Conservation (phyloP, 176 grass and related monocot genomes). For the Bothriochloa decipiens region DNA sequence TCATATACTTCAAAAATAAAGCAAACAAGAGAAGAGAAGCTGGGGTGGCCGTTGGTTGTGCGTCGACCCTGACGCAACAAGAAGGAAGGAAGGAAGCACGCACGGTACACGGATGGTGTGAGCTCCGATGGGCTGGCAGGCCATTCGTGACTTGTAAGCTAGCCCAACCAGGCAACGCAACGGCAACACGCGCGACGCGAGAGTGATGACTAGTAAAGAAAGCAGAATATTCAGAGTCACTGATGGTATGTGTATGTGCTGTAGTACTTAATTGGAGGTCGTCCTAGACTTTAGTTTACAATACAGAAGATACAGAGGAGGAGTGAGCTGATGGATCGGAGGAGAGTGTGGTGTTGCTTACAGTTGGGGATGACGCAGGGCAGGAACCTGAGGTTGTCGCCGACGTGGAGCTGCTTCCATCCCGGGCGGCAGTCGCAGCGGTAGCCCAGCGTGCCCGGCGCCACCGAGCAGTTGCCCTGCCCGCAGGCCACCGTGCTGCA, state of each 20-base stretch:
- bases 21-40: not conserved
- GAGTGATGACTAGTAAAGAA: not conserved
- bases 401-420: conserved; percentile 77
- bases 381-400: conserved; percentile 66
- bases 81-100: not conserved
- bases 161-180: not conserved
- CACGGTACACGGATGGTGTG: not conserved
- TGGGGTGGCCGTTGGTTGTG: not conserved
- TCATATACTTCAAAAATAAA: not conserved
- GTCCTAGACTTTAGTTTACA: not conserved
- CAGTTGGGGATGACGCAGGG: conserved; percentile 96
- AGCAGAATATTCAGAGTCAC: not conserved
- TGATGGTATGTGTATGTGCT: not conserved
- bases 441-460: conserved; percentile 52
- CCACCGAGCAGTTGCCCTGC: conserved; percentile 71
- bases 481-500: conserved; percentile 73
- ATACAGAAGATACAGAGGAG: not conserved
- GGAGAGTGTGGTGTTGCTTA: conserved; percentile 21
- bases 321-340: not conserved
- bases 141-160: conserved; percentile 37
- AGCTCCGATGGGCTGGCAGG: not conserved
- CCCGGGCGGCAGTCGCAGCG: conserved; percentile 73
- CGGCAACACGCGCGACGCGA: not conserved
- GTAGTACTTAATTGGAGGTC: not conserved
- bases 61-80: not conserved